Conservation (phyloP, 1,284 basidiomycete genomes). For the Puccinia novopanici region DNA sequence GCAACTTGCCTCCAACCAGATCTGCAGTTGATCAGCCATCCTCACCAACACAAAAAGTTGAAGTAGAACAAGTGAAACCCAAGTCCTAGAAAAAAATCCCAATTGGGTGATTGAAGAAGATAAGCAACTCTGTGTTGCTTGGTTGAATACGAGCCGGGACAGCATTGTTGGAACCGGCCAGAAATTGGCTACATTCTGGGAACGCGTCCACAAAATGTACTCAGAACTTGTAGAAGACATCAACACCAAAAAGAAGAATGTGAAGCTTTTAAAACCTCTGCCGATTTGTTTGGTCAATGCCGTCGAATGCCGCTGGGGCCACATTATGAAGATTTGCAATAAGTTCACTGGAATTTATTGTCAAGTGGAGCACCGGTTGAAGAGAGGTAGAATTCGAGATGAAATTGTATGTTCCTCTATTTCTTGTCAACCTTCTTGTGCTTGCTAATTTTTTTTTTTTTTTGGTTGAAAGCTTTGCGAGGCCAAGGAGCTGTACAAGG, state of each 20-base stretch:
- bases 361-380: no score
- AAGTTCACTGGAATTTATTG: no score
- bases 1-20: not conserved
- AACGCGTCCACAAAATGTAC: not conserved
- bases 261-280: not conserved
- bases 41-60: not conserved
- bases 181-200: not conserved
- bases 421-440: no score
- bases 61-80: not conserved
- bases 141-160: no score
- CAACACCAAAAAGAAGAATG: not conserved
- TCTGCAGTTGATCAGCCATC: not conserved
- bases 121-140: constrained; percentile 5
- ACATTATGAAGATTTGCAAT: not conserved
- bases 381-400: no score
- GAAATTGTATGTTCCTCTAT: no score
- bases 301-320: no score
- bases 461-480: not conserved
- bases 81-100: not conserved
- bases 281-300: no score
- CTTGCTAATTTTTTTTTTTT: not conserved
- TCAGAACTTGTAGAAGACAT: not conserved
- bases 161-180: not conserved
- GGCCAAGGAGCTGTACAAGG: not conserved
- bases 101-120: not conserved